phyloP scores from a whole-genome alignment of 805 yeast species.

The Wickerhamomyces kurtzmanii region DNA sequence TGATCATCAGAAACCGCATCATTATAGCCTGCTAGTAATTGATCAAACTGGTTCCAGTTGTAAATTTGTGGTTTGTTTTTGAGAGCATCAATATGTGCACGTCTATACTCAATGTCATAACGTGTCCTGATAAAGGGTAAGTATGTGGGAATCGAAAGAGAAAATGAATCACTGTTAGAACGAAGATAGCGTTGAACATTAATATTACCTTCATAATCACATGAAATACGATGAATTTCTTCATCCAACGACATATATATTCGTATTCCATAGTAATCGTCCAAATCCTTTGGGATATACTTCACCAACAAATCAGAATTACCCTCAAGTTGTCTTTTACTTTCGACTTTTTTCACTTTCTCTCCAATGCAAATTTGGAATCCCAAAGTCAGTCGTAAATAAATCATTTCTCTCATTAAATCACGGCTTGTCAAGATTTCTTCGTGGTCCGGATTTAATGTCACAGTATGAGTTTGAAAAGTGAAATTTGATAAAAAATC shows the following conservation, averaged over 20 bases:
- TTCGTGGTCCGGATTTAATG: slow-evolving; percentile 50
- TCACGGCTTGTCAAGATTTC: slow-evolving; percentile 42
- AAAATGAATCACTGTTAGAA: slow-evolving; percentile 24
- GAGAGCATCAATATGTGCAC: slow-evolving; percentile 46
- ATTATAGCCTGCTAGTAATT: slow-evolving; percentile 82
- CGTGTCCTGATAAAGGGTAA: slow-evolving; percentile 63
- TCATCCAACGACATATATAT: slow-evolving; percentile 71
- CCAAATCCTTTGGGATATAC: slow-evolving; percentile 35
- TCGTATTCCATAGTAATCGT: slow-evolving; percentile 43
- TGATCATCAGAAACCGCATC: slow-evolving; percentile 50
- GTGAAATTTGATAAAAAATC: slow-evolving; percentile 69
- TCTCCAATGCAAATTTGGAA: slow-evolving; percentile 84
- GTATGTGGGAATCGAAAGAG: too few species aligned
- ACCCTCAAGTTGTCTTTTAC: slow-evolving; percentile 44
- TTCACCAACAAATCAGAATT: slow-evolving; percentile 45
- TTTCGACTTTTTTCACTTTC: slow-evolving; percentile 55
- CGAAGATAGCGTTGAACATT: slow-evolving; percentile 68
- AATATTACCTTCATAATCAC: slow-evolving; percentile 62
- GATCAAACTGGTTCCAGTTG: slow-evolving; percentile 92
- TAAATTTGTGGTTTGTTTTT: slow-evolving; percentile 41
- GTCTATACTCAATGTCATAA: slow-evolving; percentile 57
- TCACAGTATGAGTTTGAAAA: slow-evolving; percentile 75
- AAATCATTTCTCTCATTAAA: slow-evolving; percentile 79
- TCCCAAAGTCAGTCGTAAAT: slow-evolving; percentile 72
- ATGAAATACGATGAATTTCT: slow-evolving; percentile 76